Evolutionary conservation across 306 rosid genomes (phyloP).

Genomic region (Quercus ilex): DNA sequence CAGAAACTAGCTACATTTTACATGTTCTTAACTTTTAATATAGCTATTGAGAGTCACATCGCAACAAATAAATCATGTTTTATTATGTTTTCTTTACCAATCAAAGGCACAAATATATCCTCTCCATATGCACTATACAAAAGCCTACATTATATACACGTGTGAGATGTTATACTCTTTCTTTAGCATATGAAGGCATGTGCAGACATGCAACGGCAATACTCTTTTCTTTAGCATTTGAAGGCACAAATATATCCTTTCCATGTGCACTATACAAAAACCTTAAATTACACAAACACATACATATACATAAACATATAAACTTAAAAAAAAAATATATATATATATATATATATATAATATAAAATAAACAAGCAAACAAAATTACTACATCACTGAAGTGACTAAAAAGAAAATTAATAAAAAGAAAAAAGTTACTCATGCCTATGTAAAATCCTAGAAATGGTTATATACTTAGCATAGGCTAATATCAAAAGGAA

Average conservation of each 20-base stretch:
- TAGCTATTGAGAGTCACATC: constrained; percentile 1
- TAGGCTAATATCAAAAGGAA: constrained; percentile 12
- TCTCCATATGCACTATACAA: neutral
- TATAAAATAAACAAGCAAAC: neutral
- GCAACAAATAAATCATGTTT: neutral
- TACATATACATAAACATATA: neutral
- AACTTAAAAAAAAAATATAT: neutral
- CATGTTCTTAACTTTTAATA: neutral
- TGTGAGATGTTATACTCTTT: no score
- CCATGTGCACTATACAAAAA: neutral
- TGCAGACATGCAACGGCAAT: no score
- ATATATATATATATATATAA: no score
- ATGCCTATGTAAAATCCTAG: neutral
- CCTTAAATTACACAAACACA: neutral
- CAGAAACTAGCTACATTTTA: constrained; percentile 6
- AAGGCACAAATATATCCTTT: neutral
- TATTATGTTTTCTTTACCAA: neutral
- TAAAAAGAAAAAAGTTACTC: neutral
- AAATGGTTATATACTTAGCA: neutral
- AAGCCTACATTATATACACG: neutral
- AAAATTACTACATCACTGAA: neutral
- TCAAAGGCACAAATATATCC: neutral
- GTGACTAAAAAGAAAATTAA: neutral
- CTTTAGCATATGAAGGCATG: no score
- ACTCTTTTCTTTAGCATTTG: neutral